These are phyloP conservation scores for Epichloe sylvatica DNA, from an alignment of 2,329 filamentous ascomycete species.

Conservation along the genomic window DNA sequence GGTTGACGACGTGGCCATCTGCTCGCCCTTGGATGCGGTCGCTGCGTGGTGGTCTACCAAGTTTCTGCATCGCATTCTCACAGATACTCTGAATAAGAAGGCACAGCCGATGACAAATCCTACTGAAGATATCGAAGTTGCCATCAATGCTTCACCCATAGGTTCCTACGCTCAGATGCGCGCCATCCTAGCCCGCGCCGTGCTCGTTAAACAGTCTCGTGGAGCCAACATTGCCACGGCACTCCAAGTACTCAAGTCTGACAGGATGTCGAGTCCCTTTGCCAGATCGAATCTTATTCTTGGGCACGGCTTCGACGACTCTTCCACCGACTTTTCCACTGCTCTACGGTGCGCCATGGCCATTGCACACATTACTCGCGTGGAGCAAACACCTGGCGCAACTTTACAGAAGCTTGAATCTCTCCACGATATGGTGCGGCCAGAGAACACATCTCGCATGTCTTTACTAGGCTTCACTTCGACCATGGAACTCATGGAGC, in stretches of 20 bases:
- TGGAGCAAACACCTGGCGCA: conserved; percentile 18
- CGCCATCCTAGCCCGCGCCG: conserved; percentile 44
- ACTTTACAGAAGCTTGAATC: conserved; percentile 31
- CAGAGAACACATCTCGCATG: conserved; percentile 27
- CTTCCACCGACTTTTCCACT: conserved; percentile 39
- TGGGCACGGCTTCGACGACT: conserved; percentile 26
- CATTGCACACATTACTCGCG: conserved; percentile 42
- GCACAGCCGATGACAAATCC: conserved; percentile 12
- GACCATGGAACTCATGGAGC: conserved; percentile 43
- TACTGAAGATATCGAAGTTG: conserved; percentile 45
- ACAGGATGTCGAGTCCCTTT: conserved; percentile 14
- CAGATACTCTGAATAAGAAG: conserved; percentile 45
- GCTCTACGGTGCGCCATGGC: conserved; percentile 47
- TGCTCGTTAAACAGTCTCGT: conserved; percentile 40
- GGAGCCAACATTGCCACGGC: conserved; percentile 43
- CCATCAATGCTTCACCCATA: conserved; percentile 60
- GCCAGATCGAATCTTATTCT: conserved; percentile 27
- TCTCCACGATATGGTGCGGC: conserved; percentile 35
- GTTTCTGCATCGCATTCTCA: conserved; percentile 54
- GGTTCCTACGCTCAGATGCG: conserved; percentile 57
- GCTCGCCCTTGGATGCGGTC: conserved; percentile 77
- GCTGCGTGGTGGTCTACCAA: conserved; percentile 82
- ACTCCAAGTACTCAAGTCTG: conserved; percentile 32
- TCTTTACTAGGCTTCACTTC: conserved; percentile 47
- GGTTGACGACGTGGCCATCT: conserved; percentile 71